Evolutionary conservation across 768 basidiomycete species (phyloP).

Genomic region (Russula emetica): DNA sequence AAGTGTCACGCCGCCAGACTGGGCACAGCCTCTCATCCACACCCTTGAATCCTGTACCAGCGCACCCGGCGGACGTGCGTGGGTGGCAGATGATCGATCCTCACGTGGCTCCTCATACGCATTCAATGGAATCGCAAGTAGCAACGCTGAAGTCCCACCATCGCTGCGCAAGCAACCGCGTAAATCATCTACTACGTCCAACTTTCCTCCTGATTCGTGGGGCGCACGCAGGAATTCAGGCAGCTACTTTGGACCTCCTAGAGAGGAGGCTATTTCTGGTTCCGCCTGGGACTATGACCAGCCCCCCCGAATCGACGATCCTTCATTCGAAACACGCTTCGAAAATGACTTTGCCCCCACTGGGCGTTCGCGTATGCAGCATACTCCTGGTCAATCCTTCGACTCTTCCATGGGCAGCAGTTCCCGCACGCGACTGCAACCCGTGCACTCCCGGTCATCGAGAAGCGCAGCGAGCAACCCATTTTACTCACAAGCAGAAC

Average conservation of each 20-base stretch:
- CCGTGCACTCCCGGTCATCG: slow-evolving; percentile 11
- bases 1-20: slow-evolving; percentile 63
- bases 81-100: slow-evolving; percentile 52
- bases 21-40: slow-evolving; percentile 71
- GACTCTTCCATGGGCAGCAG: background rate
- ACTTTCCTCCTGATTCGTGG: slow-evolving; percentile 68
- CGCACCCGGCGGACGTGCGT: slow-evolving; percentile 59
- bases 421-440: slow-evolving; percentile 1
- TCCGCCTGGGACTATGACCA: slow-evolving; percentile 28
- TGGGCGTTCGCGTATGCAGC: slow-evolving; percentile 8
- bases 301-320: slow-evolving; percentile 20
- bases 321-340: slow-evolving; percentile 21
- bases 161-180: slow-evolving; percentile 21
- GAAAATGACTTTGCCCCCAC: slow-evolving; percentile 23
- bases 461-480: slow-evolving; percentile 18
- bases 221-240: slow-evolving; percentile 46
- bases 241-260: slow-evolving; percentile 48
- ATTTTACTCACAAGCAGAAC: slow-evolving; percentile 15
- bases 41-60: slow-evolving; percentile 71
- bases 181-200: slow-evolving; percentile 31
- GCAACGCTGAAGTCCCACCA: slow-evolving; percentile 33
- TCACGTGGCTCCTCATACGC: slow-evolving; percentile 42
- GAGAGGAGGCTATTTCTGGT: slow-evolving; percentile 28
- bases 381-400: slow-evolving; percentile 9
- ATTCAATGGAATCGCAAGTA: slow-evolving; percentile 53